Conservation (phyloP, 2,329 filamentous ascomycete genomes). For the Ophiostoma triangulosporum region DNA sequence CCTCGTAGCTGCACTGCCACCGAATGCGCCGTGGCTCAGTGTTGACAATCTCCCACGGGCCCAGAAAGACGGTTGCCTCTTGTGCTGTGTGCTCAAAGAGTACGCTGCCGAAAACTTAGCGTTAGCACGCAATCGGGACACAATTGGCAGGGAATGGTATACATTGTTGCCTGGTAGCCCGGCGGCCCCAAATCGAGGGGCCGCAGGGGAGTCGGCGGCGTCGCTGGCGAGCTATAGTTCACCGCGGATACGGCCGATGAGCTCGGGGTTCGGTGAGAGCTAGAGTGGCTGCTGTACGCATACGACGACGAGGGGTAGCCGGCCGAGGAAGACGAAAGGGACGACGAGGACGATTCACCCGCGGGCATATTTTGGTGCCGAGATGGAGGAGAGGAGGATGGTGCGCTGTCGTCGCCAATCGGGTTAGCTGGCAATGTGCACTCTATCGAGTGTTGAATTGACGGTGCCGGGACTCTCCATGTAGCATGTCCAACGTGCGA, state of each 20-base stretch:
- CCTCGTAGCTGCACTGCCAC: slow-evolving; percentile 40
- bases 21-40: slow-evolving; percentile 34
- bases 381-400: background rate
- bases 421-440: too few relatives aligned
- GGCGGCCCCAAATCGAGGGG: slow-evolving; percentile 39
- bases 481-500: too few relatives aligned
- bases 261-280: slow-evolving; percentile 33
- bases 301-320: slow-evolving; percentile 29
- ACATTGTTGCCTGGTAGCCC: slow-evolving; percentile 42
- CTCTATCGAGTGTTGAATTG: too few relatives aligned
- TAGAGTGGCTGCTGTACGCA: slow-evolving; percentile 28
- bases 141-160: slow-evolving; percentile 2
- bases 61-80: slow-evolving; percentile 37
- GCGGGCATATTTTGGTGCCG: slow-evolving; percentile 15
- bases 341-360: slow-evolving; percentile 31
- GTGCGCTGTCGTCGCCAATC: too few relatives aligned
- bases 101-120: slow-evolving; percentile 24
- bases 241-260: slow-evolving; percentile 30
- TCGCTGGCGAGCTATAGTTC: slow-evolving; percentile 26
- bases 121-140: slow-evolving; percentile 10
- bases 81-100: slow-evolving; percentile 36
- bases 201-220: slow-evolving; percentile 25
- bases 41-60: slow-evolving; percentile 38
- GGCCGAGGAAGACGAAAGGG: slow-evolving; percentile 33
- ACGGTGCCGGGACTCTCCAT: too few relatives aligned